Percentiles rank a stretch among this genome's conserved stretches.
These are phyloP conservation scores for Penicillium riverlandense DNA, from an alignment of 495 filamentous ascomycete species.

Conservation along the genomic window DNA sequence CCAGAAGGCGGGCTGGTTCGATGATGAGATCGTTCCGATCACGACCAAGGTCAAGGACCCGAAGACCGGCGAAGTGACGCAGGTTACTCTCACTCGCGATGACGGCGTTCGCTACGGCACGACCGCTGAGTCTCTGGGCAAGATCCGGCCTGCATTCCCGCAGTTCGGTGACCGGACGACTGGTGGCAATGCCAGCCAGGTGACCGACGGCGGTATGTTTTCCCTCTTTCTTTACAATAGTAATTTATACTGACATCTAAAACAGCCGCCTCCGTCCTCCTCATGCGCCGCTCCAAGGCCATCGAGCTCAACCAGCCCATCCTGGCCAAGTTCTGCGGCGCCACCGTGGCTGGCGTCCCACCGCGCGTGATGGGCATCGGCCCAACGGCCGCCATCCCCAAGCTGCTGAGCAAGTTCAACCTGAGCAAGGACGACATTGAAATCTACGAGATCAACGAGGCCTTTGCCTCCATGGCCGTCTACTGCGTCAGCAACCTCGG, in stretches of 20 bases:
- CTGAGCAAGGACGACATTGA: constrained; percentile 78
- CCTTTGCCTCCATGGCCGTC: constrained; percentile 94
- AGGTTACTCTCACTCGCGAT: constrained; percentile 73
- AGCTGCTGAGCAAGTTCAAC: constrained; percentile 76
- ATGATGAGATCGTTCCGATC: constrained; percentile 92
- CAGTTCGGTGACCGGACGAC: constrained; percentile 82
- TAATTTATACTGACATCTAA: constrained; percentile 4
- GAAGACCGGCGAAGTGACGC: constrained; percentile 68
- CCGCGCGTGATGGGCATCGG: constrained; percentile 98
- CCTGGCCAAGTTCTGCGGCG: constrained; percentile 87
- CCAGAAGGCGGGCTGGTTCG: constrained; percentile 89
- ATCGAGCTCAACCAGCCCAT: constrained; percentile 85
- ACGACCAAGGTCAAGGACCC: constrained; percentile 72
- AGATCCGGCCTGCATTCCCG: constrained; percentile 88
- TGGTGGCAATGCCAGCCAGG: constrained; percentile 92
- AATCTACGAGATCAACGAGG: constrained; percentile 92
- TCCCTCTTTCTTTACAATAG: neutral
- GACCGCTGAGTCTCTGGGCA: constrained; percentile 69
- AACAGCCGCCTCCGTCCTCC: constrained; percentile 71
- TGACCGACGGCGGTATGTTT: constrained; percentile 73
- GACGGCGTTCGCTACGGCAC: constrained; percentile 88
- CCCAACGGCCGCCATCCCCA: constrained; percentile 88
- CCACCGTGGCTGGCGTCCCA: constrained; percentile 81
- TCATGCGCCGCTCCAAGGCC: constrained; percentile 91
- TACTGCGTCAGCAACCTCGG: constrained; percentile 78